Conservation (phyloP, 2,329 filamentous ascomycete genomes). For the Paracamarosporium sp. region DNA sequence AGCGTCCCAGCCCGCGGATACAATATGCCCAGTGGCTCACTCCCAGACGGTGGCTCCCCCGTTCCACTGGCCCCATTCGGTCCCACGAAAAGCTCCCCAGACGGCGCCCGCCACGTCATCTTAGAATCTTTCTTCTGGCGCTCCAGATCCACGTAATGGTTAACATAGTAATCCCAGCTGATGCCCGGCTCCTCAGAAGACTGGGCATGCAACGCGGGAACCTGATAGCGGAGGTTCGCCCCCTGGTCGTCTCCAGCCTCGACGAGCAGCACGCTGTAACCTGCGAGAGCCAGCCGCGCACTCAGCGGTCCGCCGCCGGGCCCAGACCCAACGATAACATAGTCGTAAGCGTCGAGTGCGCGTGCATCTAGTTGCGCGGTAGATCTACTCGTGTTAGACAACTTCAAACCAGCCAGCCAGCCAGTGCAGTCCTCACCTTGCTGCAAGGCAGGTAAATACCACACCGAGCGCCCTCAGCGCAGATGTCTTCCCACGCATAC, state of each 20-base stretch:
- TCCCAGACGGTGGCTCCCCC: slow-evolving; percentile 54
- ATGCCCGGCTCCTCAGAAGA: slow-evolving; percentile 62
- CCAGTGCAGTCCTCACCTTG: not conserved
- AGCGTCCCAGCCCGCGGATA: slow-evolving; percentile 66
- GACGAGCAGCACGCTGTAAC: slow-evolving; percentile 63
- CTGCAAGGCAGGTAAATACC: not conserved
- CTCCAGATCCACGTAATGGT: slow-evolving; percentile 62
- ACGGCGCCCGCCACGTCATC: slow-evolving; percentile 48
- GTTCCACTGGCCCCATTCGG: slow-evolving; percentile 30
- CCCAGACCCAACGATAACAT: slow-evolving; percentile 66
- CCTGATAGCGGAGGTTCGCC: slow-evolving; percentile 55
- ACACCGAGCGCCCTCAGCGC: not conserved
- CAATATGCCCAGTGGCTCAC: slow-evolving; percentile 57
- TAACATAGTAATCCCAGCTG: slow-evolving; percentile 67
- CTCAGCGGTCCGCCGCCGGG: slow-evolving; percentile 66
- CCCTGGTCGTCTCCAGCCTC: slow-evolving; percentile 66
- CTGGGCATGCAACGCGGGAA: slow-evolving; percentile 57
- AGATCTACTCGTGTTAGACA: not conserved
- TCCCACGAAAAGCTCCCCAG: slow-evolving; percentile 56
- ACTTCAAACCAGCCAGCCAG: not conserved
- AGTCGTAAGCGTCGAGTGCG: slow-evolving; percentile 56
- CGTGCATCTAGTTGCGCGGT: not conserved
- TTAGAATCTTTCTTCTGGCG: slow-evolving; percentile 58
- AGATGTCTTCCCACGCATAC: not conserved
- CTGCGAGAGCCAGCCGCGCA: slow-evolving; percentile 62